Evolutionary conservation across 179 eudicot species (phyloP).

Genomic region (Beta lomatogona): DNA sequence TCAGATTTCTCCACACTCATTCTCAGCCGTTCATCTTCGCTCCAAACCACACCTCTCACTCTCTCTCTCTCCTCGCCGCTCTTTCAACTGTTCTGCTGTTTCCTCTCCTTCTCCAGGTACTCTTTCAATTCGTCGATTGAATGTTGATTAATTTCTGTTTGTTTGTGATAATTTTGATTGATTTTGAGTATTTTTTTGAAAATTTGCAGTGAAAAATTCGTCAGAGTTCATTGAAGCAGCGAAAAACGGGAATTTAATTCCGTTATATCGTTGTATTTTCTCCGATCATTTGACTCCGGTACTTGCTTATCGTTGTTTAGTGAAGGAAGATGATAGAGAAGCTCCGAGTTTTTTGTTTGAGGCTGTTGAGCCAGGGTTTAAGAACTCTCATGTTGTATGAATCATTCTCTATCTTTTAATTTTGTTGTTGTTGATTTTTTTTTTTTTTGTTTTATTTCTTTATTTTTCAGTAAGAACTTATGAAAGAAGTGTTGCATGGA

Average conservation of each 20-base stretch:
- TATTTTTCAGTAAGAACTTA: not conserved
- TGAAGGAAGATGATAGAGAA: conserved; percentile 79
- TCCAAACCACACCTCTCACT: not conserved
- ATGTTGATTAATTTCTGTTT: not conserved
- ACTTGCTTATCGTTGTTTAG: conserved; percentile 85
- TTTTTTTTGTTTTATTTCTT: not conserved
- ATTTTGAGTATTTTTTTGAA: not conserved
- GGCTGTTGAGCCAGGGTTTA: conserved; percentile 75
- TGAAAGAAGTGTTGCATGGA: conserved; percentile 1
- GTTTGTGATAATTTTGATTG: not conserved
- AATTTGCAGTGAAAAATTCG: conserved; percentile 28
- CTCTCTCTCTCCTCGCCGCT: conserved; percentile 17
- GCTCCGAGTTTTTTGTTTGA: conserved; percentile 92
- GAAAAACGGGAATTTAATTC: conserved; percentile 67
- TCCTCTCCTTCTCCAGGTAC: conserved; percentile 30
- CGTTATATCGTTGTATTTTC: conserved; percentile 63
- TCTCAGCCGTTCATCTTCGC: conserved; percentile 15
- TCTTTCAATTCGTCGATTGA: not conserved
- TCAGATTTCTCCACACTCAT: conserved; percentile 20
- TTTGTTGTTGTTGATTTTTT: not conserved
- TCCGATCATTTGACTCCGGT: conserved; percentile 91
- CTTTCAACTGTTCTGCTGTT: conserved; percentile 19
- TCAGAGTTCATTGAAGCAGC: conserved; percentile 62
- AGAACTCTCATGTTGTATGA: conserved; percentile 59
- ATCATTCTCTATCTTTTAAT: not conserved